Percentiles rank a stretch among this genome's conserved stretches.
phyloP scores from a whole-genome alignment of 495 filamentous ascomycete genomes.

The Xylaria palmicola region DNA sequence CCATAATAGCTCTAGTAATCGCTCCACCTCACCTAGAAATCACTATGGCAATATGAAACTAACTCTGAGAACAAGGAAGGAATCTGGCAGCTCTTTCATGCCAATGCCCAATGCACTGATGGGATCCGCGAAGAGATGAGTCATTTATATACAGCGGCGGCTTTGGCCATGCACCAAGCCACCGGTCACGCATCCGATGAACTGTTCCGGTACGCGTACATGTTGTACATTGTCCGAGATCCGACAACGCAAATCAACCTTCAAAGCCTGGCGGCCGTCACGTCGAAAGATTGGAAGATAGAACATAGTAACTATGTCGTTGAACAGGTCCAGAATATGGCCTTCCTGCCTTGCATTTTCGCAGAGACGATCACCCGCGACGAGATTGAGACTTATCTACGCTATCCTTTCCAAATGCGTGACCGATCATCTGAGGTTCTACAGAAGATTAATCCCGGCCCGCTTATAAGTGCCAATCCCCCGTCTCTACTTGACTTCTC shows the following conservation, averaged over 20 bases:
- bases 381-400: neutral
- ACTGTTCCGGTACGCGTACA: conserved; percentile 5
- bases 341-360: neutral
- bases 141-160: too few species aligned
- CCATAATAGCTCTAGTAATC: too few species aligned
- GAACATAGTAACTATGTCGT: neutral
- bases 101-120: too few species aligned
- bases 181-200: neutral
- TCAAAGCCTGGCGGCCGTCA: neutral
- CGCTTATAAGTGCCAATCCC: neutral
- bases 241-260: neutral
- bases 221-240: neutral
- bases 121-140: too few species aligned
- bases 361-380: neutral
- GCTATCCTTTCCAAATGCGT: too few species aligned
- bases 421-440: neutral
- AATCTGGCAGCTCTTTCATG: too few species aligned
- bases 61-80: too few species aligned
- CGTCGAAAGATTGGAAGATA: neutral
- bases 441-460: neutral
- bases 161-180: neutral
- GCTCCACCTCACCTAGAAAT: too few species aligned
- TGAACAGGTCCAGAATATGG: neutral
- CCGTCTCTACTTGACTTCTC: neutral
- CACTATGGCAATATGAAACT: too few species aligned